Conservation (phyloP, 2,329 filamentous ascomycete genomes). For the Bisporella sp. region DNA sequence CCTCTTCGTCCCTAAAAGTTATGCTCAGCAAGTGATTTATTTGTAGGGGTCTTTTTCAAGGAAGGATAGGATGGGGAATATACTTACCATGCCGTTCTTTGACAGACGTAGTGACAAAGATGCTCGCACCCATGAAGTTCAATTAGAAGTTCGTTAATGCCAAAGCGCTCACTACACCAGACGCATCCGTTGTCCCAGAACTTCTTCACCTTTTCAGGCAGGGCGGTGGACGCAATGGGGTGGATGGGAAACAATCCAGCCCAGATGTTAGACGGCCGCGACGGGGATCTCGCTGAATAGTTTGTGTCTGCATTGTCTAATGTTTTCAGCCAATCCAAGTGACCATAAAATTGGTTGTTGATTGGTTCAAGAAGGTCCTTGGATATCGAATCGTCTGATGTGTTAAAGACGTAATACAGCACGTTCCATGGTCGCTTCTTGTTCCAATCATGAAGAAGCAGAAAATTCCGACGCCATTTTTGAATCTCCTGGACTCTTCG, state of each 20-base stretch:
- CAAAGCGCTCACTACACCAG: constrained; percentile 7
- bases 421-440: constrained; percentile 13
- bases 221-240: constrained; percentile 5
- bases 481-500: constrained; percentile 10
- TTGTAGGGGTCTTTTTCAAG: too few relatives aligned
- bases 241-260: constrained; percentile 9
- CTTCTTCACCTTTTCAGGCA: background rate
- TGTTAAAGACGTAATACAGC: constrained; percentile 6
- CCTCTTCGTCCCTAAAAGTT: too few relatives aligned
- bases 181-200: constrained; percentile 2
- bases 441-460: constrained; percentile 14
- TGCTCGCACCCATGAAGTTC: constrained; percentile 12
- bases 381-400: background rate
- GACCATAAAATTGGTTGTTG: constrained; percentile 2
- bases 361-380: background rate
- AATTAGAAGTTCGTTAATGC: background rate
- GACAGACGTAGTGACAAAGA: constrained; percentile 6
- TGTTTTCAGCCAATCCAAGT: background rate
- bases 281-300: background rate
- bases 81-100: background rate
- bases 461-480: constrained; percentile 8
- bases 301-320: background rate
- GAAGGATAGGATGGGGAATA: too few relatives aligned
- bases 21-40: too few relatives aligned
- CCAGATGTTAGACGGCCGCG: constrained; percentile 4